Base-by-base conservation (phyloP, 768 basidiomycete genomes). In the Atractiella rhizophila region DNA sequence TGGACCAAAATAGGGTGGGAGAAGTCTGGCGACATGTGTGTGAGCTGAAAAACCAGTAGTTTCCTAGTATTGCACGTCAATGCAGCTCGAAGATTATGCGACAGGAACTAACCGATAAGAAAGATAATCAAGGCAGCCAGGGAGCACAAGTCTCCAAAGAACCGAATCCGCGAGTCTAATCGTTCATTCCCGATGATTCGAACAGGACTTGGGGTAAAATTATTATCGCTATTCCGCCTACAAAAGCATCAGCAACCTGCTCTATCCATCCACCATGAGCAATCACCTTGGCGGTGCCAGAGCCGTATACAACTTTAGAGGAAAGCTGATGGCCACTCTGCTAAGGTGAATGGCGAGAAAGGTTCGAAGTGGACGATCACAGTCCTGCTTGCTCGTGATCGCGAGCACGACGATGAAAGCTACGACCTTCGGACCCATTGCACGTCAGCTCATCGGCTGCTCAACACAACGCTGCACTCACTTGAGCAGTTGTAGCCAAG, bases 341-440 rank as follows among this genome's bases (percentile, higher is more conserved):
- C 45, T 42, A 28, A 37, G 19, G 21, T 43, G 25, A 12, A 54
- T 38, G 26, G 48, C 38, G 16, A 54, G 40, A 41, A 47, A 54
- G 5, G 42, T 21, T 2, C 28, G 34, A 10, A 54, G 35, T 1
- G 49, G 47, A 4, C 36, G 31, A 27, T 48, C 51, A 38, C 53
- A 54, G 1, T 45, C 18, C n/a, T 37, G 18, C 21, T 25, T 8
- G 27, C 38, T 36, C 2, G 35, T 16, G 8, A 46, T 7, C 3
- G 37, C 47, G n/a, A 47, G 43, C 11, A 52, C 29, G 15, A 46
- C 46, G 32, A 40, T 35, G 37, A 44, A 52, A 4, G 50, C 39
- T 10, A 47, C 29, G 36, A 54, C 15, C 35, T 54, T n/a, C n/a
- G n/a, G n/a, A n/a, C n/a, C n/a, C n/a, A n/a, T n/a, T n/a, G n/a